Evolutionary conservation across 768 basidiomycete genomes (phyloP).

Genomic region (Lyophyllum atratum): DNA sequence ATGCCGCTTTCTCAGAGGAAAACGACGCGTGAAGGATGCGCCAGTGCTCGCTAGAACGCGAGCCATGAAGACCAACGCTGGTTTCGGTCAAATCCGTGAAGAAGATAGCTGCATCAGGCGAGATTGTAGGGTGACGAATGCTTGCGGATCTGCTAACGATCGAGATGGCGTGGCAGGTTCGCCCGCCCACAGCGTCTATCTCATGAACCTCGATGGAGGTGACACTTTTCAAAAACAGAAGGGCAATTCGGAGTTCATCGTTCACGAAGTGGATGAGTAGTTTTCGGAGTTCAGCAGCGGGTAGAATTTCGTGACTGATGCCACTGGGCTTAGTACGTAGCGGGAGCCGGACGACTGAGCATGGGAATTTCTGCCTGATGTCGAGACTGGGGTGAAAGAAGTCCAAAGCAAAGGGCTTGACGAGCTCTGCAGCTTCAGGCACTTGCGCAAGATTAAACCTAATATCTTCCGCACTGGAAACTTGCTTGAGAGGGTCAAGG

Average conservation of each 20-base stretch:
- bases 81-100: conserved; percentile 17
- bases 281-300: conserved; percentile 30
- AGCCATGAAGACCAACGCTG: not conserved
- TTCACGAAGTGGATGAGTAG: conserved; percentile 43
- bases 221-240: conserved; percentile 46
- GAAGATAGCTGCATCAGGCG: not conserved
- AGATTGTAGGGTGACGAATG: not conserved
- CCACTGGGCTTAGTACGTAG: conserved; percentile 34
- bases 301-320: conserved; percentile 36
- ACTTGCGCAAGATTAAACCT: conserved; percentile 28
- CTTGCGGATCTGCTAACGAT: conserved; percentile 11
- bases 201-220: conserved; percentile 40
- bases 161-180: conserved; percentile 16
- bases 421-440: conserved; percentile 34
- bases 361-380: conserved; percentile 22
- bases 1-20: conserved; percentile 22
- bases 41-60: conserved; percentile 30
- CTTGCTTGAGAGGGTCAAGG: conserved; percentile 40
- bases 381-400: conserved; percentile 5
- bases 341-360: conserved; percentile 50
- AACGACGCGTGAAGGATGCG: conserved; percentile 33
- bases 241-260: conserved; percentile 38
- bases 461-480: conserved; percentile 30
- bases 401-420: conserved; percentile 26
- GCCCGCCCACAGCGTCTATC: conserved; percentile 27